phyloP scores from a whole-genome alignment of 768 basidiomycete species.

The Mycena albidolilacea region DNA sequence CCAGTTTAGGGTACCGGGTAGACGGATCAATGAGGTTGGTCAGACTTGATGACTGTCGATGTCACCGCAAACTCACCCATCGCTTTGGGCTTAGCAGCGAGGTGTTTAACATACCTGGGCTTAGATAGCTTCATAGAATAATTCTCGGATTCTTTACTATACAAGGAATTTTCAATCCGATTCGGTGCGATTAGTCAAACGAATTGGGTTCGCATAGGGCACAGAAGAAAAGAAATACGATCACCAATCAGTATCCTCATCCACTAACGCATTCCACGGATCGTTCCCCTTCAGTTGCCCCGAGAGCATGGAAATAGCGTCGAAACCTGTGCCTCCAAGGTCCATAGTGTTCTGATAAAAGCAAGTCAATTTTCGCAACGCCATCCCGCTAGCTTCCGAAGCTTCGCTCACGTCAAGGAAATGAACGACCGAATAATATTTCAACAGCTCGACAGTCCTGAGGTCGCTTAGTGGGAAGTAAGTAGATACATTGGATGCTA shows the following conservation, averaged over 20 bases:
- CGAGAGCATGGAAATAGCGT: slow-evolving; percentile 13
- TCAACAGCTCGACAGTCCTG: slow-evolving; percentile 26
- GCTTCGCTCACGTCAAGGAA: slow-evolving; percentile 17
- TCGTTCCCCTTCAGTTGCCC: background rate
- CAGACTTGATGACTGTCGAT: too few species aligned
- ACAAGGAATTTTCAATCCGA: too few species aligned
- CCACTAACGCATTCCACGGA: slow-evolving; percentile 19
- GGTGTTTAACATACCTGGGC: too few species aligned
- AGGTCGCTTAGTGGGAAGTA: background rate
- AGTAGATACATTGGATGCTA: background rate
- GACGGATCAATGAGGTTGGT: too few species aligned
- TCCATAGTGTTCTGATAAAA: slow-evolving; percentile 17
- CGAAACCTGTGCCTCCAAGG: slow-evolving; percentile 7
- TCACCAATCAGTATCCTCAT: slow-evolving; percentile 68
- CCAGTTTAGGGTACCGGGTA: too few species aligned
- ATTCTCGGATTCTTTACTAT: too few species aligned
- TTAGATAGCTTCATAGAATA: too few species aligned
- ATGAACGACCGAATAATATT: slow-evolving; percentile 23
- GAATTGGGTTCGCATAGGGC: too few species aligned
- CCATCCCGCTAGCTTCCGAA: background rate
- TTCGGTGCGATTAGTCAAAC: too few species aligned
- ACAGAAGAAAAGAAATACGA: slow-evolving; percentile 42
- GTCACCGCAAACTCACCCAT: too few species aligned
- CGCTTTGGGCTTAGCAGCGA: too few species aligned
- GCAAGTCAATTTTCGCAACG: background rate